Conservation (phyloP, 345 rosid species). For the Brassica carinata region DNA sequence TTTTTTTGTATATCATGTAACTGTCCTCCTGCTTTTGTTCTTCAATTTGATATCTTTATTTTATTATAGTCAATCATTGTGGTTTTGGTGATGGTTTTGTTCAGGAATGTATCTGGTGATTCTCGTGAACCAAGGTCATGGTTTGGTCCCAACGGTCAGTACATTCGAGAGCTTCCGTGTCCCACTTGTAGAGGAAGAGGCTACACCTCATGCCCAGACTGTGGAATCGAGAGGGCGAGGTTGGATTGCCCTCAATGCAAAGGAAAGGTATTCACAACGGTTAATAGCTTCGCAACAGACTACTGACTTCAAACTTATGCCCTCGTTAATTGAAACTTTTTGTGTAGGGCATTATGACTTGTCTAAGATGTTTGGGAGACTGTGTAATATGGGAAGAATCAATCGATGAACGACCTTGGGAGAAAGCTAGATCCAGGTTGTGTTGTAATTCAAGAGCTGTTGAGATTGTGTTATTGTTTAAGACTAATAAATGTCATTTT, state of each 20-base stretch:
- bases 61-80: too few relatives aligned
- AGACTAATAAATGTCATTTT: neutral
- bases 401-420: constrained; percentile 94
- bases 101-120: constrained; percentile 54
- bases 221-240: constrained; percentile 78
- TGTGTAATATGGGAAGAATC: constrained; percentile 97
- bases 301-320: neutral
- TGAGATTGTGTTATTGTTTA: neutral
- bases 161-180: constrained; percentile 91
- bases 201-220: constrained; percentile 79
- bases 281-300: neutral
- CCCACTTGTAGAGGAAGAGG: constrained; percentile 96
- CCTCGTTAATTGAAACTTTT: neutral
- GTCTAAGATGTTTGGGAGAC: constrained; percentile 78
- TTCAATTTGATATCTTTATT: neutral
- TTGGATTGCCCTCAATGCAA: constrained; percentile 70
- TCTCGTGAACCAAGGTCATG: constrained; percentile 73
- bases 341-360: constrained; percentile 79
- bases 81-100: constrained; percentile 21
- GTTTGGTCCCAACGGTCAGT: constrained; percentile 96
- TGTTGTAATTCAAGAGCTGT: constrained; percentile 7
- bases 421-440: constrained; percentile 87
- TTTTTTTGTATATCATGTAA: neutral
- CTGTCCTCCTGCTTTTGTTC: neutral
- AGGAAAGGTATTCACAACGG: constrained; percentile 63